Base-by-base conservation (phyloP, 805 yeast species). In the Yamadazyma philogaea region DNA sequence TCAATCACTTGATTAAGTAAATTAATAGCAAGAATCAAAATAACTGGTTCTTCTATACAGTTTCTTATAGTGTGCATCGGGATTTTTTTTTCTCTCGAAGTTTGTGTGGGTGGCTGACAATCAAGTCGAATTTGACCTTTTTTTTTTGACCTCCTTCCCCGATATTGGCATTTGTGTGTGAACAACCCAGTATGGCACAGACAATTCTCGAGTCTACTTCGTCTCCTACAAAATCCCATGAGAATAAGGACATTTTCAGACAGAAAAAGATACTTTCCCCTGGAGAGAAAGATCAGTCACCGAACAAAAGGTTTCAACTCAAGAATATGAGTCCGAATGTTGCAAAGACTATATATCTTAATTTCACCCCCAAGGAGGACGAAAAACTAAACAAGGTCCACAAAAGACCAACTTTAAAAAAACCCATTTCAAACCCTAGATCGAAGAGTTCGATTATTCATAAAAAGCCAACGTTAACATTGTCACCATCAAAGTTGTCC, bases 241-340 rank as follows among this genome's bases (percentile, higher is more conserved):
- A 42, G 32, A 42, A 41, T 22, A 21, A 37, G 4, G 24, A 30
- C 19, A 22, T 34, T 5, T 30, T 34, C 12, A 10, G 17, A 15
- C 32, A 39, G 19, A 47, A 47, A 43, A 40, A 39, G 20, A 3
- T 37, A 14, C 40, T 26, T 16, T 40, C 47, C 7, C 46, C 47
- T 4, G 34, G 30, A 18, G 47, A 41, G 4, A 47, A 47, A 18
- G 43, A 38, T 2, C 17, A 17, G 11, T 34, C 52, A 11, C 49
- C 52, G 5, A 47, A 49, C 19, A 63, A 59, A 46, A 45, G 70
- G 40, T 47, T 53, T 18, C 56, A 55, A 39, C 51, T 66, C 34
- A 66, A 60, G 39, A 59, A 50, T 42, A 61, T 66, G 66, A 63
- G 68, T 48, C 70, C 71, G 30, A 66, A 66, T 43, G 67, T 64